Base-by-base conservation (phyloP, 352 stramenopile species). In the Globisporangium rhizosaccharum region DNA sequence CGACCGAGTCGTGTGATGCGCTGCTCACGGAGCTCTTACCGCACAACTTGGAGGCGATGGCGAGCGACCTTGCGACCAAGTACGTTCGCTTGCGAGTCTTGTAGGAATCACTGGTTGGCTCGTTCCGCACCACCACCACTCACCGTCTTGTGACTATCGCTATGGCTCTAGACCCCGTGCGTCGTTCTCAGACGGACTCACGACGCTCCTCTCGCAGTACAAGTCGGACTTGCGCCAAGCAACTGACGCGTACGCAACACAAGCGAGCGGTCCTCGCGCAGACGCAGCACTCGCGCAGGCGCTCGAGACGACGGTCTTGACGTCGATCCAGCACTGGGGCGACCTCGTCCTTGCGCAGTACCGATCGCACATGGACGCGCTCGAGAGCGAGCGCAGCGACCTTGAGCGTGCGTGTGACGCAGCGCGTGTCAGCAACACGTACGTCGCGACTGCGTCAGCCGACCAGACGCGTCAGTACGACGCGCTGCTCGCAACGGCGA, bases 381-480 rank as follows among this genome's bases (percentile, higher is more conserved):
- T 79, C 6, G 42, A 64, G 18, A 66, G 68, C 7, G 56, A 86
- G 39, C 65, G 59, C n/a, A 48, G 61, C 5, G 36, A 68, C 5
- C 48, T 86, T 11, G 58, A 79, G 2, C 49, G 57, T 11, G 67
- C 67, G 11, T 53, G 71, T 6, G 68, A 71, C 9, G 50, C 72
- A 1, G 59, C 53, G 3, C 60, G 63, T 14, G 46, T 61, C 2
- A 68, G 75, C 37, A 73, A 77, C 46, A 54, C 57, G 20, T 53
- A 71, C 23, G 65, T 61, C 8, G 51, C 54, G 6, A 63, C 65
- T n/a, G 72, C 69, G n/a, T 57, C 57, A 14, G 71, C 68, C 18
- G 69, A 87, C 41, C 73, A 85, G 20, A 86, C 86, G 57, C 67
- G 53, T 17, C 50, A 53, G 17, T 80, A 76, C 51, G 80, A 88